phyloP scores from a whole-genome alignment of 805 yeast species.

The Candida sanyiensis region DNA sequence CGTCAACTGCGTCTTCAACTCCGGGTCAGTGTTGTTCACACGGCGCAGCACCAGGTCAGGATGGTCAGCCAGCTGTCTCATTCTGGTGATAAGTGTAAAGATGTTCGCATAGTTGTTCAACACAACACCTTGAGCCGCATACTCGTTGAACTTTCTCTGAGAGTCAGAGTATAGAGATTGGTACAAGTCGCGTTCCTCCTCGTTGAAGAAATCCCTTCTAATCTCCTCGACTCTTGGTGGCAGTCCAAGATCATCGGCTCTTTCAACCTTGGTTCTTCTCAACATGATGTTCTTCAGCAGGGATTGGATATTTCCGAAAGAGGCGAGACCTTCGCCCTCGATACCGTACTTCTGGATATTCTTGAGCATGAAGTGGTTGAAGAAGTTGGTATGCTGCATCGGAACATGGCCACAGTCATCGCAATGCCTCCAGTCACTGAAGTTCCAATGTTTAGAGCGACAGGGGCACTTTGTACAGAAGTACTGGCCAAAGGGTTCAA shows the following conservation, averaged over 20 bases:
- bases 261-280: slow-evolving; percentile 89
- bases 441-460: slow-evolving; percentile 74
- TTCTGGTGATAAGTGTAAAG: slow-evolving; percentile 89
- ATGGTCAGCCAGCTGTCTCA: slow-evolving; percentile 98
- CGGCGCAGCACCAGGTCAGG: slow-evolving; percentile 90
- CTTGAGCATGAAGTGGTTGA: slow-evolving; percentile 92
- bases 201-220: slow-evolving; percentile 81
- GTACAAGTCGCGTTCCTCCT: slow-evolving; percentile 91
- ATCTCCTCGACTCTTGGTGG: slow-evolving; percentile 95
- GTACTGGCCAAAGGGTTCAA: slow-evolving; percentile 83
- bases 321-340: slow-evolving; percentile 71
- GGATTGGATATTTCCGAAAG: slow-evolving; percentile 72
- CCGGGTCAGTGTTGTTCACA: slow-evolving; percentile 37
- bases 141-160: slow-evolving; percentile 81
- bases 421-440: slow-evolving; percentile 78
- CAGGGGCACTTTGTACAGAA: slow-evolving; percentile 94
- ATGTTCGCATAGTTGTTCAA: slow-evolving; percentile 95
- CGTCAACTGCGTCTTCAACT: slow-evolving; percentile 23
- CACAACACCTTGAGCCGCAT: slow-evolving; percentile 94
- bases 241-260: slow-evolving; percentile 95
- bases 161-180: slow-evolving; percentile 83
- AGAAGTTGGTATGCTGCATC: slow-evolving; percentile 92
- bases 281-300: slow-evolving; percentile 79
- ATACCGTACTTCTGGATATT: slow-evolving; percentile 85
- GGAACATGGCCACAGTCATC: slow-evolving; percentile 85